Evolutionary conservation across 1,284 basidiomycete genomes (phyloP).

Genomic region (Trichosporon faecale): DNA sequence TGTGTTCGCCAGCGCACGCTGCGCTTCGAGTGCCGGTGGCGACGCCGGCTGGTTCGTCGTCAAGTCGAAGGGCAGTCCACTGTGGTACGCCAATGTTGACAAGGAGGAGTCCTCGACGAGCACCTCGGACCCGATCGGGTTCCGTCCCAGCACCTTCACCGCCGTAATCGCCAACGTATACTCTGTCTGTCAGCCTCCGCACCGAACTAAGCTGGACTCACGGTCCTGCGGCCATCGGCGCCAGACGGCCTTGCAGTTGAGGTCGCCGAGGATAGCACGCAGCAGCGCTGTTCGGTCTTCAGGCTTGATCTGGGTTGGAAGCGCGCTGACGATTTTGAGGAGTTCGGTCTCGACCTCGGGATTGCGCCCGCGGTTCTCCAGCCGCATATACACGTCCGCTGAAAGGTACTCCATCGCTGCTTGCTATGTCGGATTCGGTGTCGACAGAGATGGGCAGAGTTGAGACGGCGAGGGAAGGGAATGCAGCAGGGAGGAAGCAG

Average conservation of each 20-base stretch:
- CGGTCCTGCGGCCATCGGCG: slow-evolving; percentile 33
- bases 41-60: not conserved
- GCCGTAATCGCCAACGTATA: slow-evolving; percentile 61
- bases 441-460: not conserved
- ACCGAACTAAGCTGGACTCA: slow-evolving; percentile 22
- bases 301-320: slow-evolving; percentile 53
- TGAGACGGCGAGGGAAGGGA: not conserved
- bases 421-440: not conserved
- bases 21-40: slow-evolving; percentile 30
- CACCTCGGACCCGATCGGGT: slow-evolving; percentile 64
- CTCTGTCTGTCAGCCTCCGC: slow-evolving; percentile 24
- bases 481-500: not conserved
- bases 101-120: slow-evolving; percentile 54
- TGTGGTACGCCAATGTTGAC: slow-evolving; percentile 37
- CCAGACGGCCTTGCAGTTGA: slow-evolving; percentile 55
- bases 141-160: slow-evolving; percentile 71
- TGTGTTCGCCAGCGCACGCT: slow-evolving; percentile 41
- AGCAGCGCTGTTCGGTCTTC: slow-evolving; percentile 55
- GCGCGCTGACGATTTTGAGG: slow-evolving; percentile 29
- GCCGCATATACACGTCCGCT: not conserved
- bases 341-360: slow-evolving; percentile 13
- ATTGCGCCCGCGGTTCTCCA: not conserved
- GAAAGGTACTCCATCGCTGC: slow-evolving; percentile 4
- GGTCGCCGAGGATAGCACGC: slow-evolving; percentile 61
- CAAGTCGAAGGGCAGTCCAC: slow-evolving; percentile 28